Base-by-base conservation (phyloP, 805 yeast species). In the Tetrapisispora nanseiensis region DNA sequence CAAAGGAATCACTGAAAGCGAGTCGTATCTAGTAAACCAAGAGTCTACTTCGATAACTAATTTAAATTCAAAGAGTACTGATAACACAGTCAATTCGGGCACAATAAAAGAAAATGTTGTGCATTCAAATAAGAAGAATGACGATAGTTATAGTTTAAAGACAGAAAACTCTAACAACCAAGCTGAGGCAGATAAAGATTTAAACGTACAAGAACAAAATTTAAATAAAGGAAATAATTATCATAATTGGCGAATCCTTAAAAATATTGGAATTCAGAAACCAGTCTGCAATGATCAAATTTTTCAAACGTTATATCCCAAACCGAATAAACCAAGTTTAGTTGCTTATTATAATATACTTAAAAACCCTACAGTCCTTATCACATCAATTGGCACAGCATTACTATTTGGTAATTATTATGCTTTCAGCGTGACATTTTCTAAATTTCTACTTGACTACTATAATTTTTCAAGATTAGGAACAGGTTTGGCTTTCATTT, bases 331-430 rank as follows among this genome's bases (percentile, higher is more conserved):
- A 47, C 74, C 76, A 22, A 61, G 66, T 16, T 36, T 70, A 3
- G 57, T 50, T 26, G 56, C 53, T 4, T 72, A 67, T 44, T 61
- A 63, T 55, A 53, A 50, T 6, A 54, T 73, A 37, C 22, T 73
- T 3, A 61, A 55, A 33, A 68, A 63, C 39, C 54, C 55, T n/a
- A 77, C 78, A 1, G 71, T 75, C 0, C 39, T 68, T 1, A 42
- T 74, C 6, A 66, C 73, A 37, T 70, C 78, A 0, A 33, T 73
- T 6, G 67, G 70, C 28, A 68, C 75, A 3, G 76, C 75, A 1
- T 50, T 75, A 4, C 48, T 74, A n/a, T 75, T 76, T 58, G 74
- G 79, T 3, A 63, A 72, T 16, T 76, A 74, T 49, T 76, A 76
- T 46, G 78, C 71, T 1, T 63, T 75, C 46, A 70, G 71, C 46